Evolutionary conservation across 345 rosid species (phyloP).

Genomic region (Eucalyptus regnans): DNA sequence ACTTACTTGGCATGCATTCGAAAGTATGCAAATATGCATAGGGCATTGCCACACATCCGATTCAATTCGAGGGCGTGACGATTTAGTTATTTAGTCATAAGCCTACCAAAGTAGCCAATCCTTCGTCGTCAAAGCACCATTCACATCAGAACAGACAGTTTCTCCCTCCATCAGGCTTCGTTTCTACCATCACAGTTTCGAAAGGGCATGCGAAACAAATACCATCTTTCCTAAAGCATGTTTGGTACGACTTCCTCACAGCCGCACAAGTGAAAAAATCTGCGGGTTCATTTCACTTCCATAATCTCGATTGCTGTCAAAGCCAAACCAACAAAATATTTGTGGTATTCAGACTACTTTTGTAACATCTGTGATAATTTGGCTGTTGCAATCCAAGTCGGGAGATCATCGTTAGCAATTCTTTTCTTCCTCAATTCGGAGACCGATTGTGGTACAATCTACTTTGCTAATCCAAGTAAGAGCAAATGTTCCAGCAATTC

Average conservation of each 20-base stretch:
- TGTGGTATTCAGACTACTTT: background rate
- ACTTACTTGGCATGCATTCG: accelerated
- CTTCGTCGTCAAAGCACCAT: background rate
- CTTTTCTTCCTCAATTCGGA: background rate
- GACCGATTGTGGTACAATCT: background rate
- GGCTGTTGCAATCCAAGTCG: background rate
- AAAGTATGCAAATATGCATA: accelerated
- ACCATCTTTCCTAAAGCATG: background rate
- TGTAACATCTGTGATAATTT: background rate
- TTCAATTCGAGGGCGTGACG: background rate
- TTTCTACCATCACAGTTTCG: no score
- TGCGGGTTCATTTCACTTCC: background rate
- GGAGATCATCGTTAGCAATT: background rate
- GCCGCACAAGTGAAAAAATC: background rate
- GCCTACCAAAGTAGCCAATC: background rate
- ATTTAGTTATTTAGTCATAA: background rate
- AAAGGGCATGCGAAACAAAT: no score
- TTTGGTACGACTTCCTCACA: background rate
- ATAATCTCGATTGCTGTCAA: background rate
- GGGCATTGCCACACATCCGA: accelerated
- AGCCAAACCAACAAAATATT: background rate
- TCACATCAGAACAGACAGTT: background rate
- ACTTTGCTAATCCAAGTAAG: background rate
- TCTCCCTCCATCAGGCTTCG: background rate
- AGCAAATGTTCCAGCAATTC: background rate